Evolutionary conservation across 2,329 filamentous ascomycete species (phyloP), one percentile per base, ranked within the genome.

Genomic region (Verruconis gallopava): DNA sequence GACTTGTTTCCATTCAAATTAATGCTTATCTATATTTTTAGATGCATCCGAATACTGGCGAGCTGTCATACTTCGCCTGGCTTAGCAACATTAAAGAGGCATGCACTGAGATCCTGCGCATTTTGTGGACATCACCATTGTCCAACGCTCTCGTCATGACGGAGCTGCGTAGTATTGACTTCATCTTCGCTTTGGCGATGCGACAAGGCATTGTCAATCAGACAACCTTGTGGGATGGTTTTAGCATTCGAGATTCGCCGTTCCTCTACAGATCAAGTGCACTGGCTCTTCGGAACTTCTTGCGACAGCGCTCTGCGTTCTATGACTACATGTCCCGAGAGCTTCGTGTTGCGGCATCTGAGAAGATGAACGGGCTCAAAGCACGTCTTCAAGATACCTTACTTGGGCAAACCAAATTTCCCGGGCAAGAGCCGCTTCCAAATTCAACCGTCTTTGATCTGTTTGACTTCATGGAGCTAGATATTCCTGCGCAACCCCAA

Each of bases 301-400:
- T 98, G 36, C 71, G 75, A 11, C 72, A 84, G 45, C 77, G 93
- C 43, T 78, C 83, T 40, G 75, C 84, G 52, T 73, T 85, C 30
- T 74, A 93, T 47, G 84, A 93, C 53, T 96, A 95, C 55, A 77
- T 85, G 22, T 79, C 83, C 12, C 78, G 83, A 46, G 89, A 96
- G 57, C 72, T 98, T 28, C 84, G 85, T 51, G 74, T 79, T 45
- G 77, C 86, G 25, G 75, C 81, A 1, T 79, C 81, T 47, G 72
- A 77, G 45, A 73, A 77, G 38, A 76, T 81, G 48, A 79, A 83
- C 3, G 58, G 60, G 1, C 54, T 62, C 41, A 61, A 51, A 36
- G 63, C 66, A 33, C 62, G 61, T 40, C 63, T 69, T 12, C 60
- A 77, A 22, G 70, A 70, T 3, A 66, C 85, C 1, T 66, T 96